Evolutionary conservation across 306 rosid genomes (phyloP).

Genomic region (Luffa aegyptiaca): DNA sequence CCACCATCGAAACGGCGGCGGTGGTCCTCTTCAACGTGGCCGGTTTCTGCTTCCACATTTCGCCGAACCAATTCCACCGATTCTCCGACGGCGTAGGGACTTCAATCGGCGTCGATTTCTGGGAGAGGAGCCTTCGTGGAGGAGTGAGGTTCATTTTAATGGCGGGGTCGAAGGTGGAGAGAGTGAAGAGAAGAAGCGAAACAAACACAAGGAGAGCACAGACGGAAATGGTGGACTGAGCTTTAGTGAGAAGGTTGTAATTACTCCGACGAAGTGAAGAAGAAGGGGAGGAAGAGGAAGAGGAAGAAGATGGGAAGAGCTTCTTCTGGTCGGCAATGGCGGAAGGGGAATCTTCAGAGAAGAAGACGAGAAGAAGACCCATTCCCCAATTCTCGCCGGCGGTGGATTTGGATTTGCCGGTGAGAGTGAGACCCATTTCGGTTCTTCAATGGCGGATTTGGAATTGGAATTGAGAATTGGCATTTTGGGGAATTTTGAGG

Average conservation of each 20-base stretch:
- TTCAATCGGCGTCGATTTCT: neutral
- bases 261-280: constrained; percentile 20
- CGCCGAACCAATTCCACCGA: constrained; percentile 16
- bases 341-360: constrained; percentile 37
- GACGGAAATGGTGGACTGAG: constrained; percentile 69
- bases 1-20: constrained; percentile 9
- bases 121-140: constrained; percentile 23
- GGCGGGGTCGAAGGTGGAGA: constrained; percentile 68
- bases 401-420: constrained; percentile 22
- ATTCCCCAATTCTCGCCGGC: constrained; percentile 33
- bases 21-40: neutral
- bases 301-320: constrained; percentile 8
- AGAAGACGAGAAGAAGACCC: constrained; percentile 63
- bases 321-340: constrained; percentile 24
- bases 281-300: constrained; percentile 13
- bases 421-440: constrained; percentile 18
- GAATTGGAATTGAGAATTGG: neutral
- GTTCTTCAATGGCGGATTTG: neutral
- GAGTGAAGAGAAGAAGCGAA: constrained; percentile 78
- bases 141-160: constrained; percentile 2
- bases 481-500: neutral
- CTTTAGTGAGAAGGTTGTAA: constrained; percentile 32
- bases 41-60: constrained; percentile 20
- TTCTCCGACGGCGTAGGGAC: neutral
- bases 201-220: constrained; percentile 60